These are phyloP conservation scores for Parafenestella ontariensis DNA, from an alignment of 2,329 filamentous ascomycete genomes.

Conservation along the genomic window DNA sequence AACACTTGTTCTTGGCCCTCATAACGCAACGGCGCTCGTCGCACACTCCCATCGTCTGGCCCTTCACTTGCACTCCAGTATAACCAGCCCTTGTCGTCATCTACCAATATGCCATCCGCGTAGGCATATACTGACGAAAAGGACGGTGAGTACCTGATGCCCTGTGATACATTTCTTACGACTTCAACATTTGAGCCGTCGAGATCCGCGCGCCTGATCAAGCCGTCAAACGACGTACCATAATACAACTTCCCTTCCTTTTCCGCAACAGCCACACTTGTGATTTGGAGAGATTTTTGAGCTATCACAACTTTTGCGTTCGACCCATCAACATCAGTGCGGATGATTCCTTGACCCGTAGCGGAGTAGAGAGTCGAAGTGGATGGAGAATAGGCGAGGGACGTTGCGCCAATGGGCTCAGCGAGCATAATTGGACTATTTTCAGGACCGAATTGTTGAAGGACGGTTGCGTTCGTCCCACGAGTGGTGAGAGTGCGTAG, in stretches of 20 bases:
- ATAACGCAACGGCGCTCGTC: conserved; percentile 2
- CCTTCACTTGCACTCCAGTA: conserved; percentile 19
- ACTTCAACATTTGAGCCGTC: conserved; percentile 10
- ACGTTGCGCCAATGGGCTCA: conserved; percentile 7
- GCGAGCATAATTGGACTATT: not conserved
- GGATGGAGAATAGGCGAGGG: conserved; percentile 12
- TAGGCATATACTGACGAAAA: conserved; percentile 7
- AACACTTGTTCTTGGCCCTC: conserved; percentile 6
- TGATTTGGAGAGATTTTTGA: not conserved
- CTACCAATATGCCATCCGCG: conserved; percentile 11
- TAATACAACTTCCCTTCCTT: conserved; percentile 16
- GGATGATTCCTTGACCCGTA: conserved; percentile 15
- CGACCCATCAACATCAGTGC: conserved; percentile 13
- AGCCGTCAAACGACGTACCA: conserved; percentile 3
- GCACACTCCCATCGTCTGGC: conserved; percentile 13
- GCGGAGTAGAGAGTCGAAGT: conserved; percentile 9
- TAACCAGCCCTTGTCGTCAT: conserved; percentile 16
- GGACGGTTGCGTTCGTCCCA: conserved; percentile 12
- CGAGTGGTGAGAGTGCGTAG: conserved; percentile 13
- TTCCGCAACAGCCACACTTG: conserved; percentile 12
- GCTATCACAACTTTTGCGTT: conserved; percentile 3
- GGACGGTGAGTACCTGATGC: not conserved
- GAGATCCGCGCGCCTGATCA: conserved; percentile 15
- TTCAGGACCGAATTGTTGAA: conserved; percentile 12
- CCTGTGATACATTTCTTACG: conserved; percentile 18